Percentiles rank a stretch among this genome's conserved stretches.
These are phyloP conservation scores for Mikania micrantha DNA, from an alignment of 129 eudicot species.

Conservation along the genomic window DNA sequence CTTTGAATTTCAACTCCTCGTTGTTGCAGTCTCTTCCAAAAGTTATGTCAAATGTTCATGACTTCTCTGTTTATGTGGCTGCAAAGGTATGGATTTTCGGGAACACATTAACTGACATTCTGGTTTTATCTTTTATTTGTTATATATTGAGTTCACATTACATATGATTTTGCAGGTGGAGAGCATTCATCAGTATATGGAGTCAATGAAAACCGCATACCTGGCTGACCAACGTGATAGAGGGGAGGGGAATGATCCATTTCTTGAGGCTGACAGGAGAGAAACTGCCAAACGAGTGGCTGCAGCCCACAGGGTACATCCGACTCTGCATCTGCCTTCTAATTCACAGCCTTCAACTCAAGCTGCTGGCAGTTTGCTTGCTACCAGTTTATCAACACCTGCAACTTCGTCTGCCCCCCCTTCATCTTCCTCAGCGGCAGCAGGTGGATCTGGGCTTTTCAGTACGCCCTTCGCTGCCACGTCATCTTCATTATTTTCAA, in stretches of 20 bases:
- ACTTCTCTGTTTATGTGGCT: slow-evolving; percentile 92
- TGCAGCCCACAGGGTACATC: slow-evolving; percentile 88
- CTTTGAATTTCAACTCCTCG: slow-evolving; percentile 43
- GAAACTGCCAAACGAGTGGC: slow-evolving; percentile 90
- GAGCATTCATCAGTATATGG: slow-evolving; percentile 94
- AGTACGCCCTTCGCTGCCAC: slow-evolving; percentile 52
- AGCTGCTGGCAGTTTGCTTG: slow-evolving; percentile 41
- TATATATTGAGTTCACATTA: not conserved
- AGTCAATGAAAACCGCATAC: slow-evolving; percentile 94
- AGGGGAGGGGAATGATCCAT: slow-evolving; percentile 79
- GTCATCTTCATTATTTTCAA: slow-evolving; percentile 59
- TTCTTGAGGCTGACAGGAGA: slow-evolving; percentile 93
- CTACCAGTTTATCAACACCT: slow-evolving; percentile 60
- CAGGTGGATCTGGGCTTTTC: slow-evolving; percentile 56
- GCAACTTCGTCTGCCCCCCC: slow-evolving; percentile 43
- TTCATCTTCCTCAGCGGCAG: slow-evolving; percentile 34
- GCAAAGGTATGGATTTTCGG: slow-evolving; percentile 60
- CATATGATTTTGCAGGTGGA: slow-evolving; percentile 59
- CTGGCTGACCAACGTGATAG: slow-evolving; percentile 88
- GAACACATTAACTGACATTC: not conserved
- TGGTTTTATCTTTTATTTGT: not conserved
- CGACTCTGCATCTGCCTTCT: slow-evolving; percentile 78
- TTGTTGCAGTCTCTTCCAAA: slow-evolving; percentile 85
- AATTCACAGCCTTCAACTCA: slow-evolving; percentile 70
- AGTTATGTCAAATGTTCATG: slow-evolving; percentile 86